phyloP scores from a whole-genome alignment of 192 early-diverging fungal genomes.

The Coemansia erecta region DNA sequence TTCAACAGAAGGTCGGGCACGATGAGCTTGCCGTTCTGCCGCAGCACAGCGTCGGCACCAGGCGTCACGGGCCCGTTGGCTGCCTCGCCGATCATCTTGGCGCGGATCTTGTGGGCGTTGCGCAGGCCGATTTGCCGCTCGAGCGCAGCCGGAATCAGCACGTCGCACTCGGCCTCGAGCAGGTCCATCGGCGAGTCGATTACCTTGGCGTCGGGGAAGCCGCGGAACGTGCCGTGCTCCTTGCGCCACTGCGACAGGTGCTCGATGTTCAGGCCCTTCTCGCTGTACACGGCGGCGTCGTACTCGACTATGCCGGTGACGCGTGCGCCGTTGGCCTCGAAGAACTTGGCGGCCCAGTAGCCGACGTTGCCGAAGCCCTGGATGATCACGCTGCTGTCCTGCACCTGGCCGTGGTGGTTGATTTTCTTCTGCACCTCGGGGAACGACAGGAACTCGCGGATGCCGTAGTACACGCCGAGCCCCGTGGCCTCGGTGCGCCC shows the following conservation, averaged over 20 bases:
- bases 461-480: slow-evolving; percentile 76
- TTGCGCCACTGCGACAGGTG: slow-evolving; percentile 62
- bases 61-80: slow-evolving; percentile 82
- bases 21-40: slow-evolving; percentile 59
- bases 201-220: slow-evolving; percentile 61
- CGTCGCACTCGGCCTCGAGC: slow-evolving; percentile 77
- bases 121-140: slow-evolving; percentile 75
- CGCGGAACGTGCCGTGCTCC: slow-evolving; percentile 66
- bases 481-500: slow-evolving; percentile 82
- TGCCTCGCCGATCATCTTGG: slow-evolving; percentile 79
- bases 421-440: slow-evolving; percentile 76
- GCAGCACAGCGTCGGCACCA: slow-evolving; percentile 66
- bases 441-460: slow-evolving; percentile 75
- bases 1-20: slow-evolving; percentile 78
- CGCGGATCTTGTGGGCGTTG: slow-evolving; percentile 71
- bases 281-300: slow-evolving; percentile 65
- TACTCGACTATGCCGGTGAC: slow-evolving; percentile 71
- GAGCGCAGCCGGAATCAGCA: slow-evolving; percentile 78
- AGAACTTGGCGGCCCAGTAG: slow-evolving; percentile 81
- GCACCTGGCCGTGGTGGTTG: slow-evolving; percentile 57
- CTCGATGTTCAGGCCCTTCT: slow-evolving; percentile 65
- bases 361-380: slow-evolving; percentile 89
- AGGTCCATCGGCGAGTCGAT: slow-evolving; percentile 56
- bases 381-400: slow-evolving; percentile 65
- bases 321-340: slow-evolving; percentile 75